Conservation (phyloP, 1,284 basidiomycete genomes). For the Schizopora paradoxa region DNA sequence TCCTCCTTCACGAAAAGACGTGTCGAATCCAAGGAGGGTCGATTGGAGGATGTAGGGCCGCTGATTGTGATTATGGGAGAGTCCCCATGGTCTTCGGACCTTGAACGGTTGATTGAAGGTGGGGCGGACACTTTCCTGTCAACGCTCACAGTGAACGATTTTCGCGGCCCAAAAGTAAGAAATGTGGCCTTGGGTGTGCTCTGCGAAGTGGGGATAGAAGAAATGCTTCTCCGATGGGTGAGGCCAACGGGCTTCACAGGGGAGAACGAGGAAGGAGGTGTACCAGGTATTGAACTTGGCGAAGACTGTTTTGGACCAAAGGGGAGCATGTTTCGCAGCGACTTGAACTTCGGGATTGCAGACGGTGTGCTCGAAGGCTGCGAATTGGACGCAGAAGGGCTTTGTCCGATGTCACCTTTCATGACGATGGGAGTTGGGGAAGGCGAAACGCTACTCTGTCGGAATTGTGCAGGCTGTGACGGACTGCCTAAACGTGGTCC, state of each 20-base stretch:
- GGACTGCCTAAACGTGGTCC: not conserved
- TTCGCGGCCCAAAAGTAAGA: constrained; percentile 10
- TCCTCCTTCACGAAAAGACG: too few species aligned
- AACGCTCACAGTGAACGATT: constrained; percentile 3
- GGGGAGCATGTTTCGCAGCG: constrained; percentile 12
- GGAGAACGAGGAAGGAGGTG: constrained; percentile 3
- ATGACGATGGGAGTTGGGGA: too few species aligned
- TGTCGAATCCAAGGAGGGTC: too few species aligned
- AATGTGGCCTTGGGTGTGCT: constrained; percentile 3
- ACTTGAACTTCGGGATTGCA: constrained; percentile 11
- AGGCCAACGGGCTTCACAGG: not conserved
- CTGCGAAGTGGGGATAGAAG: constrained; percentile 5
- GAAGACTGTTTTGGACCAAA: constrained; percentile 12
- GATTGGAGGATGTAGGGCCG: constrained; percentile 1
- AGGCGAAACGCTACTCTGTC: not conserved
- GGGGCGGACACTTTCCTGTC: constrained; percentile 8
- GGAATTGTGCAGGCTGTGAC: not conserved
- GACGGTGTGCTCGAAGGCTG: not conserved
- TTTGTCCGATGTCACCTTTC: too few species aligned
- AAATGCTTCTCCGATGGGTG: constrained; percentile 10
- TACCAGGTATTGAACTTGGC: not conserved
- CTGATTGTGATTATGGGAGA: constrained; percentile 10
- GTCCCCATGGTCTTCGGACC: constrained; percentile 8
- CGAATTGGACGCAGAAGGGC: not conserved
- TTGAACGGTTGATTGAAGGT: constrained; percentile 5